These are phyloP conservation scores for Talaromyces amestolkiae DNA, from an alignment of 2,329 filamentous ascomycete species.

Conservation along the genomic window DNA sequence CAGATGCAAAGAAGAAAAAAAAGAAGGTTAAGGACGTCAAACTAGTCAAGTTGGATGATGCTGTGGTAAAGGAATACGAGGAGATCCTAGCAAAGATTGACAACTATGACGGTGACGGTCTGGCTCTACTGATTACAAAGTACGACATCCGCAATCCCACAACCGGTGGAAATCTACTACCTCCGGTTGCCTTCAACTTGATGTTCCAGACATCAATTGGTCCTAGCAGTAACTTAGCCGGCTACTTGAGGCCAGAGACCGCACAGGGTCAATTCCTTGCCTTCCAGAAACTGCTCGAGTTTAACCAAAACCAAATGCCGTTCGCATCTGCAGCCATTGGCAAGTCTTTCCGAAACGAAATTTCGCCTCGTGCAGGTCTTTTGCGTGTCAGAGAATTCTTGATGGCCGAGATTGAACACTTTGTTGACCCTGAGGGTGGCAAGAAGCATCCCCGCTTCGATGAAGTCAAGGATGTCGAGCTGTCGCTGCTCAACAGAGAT, in stretches of 20 bases:
- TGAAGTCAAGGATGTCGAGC: constrained; percentile 78
- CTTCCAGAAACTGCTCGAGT: constrained; percentile 93
- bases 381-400: constrained; percentile 93
- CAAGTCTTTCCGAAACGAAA: constrained; percentile 97
- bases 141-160: constrained; percentile 86
- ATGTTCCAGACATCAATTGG: constrained; percentile 98
- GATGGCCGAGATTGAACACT: constrained; percentile 99
- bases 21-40: constrained; percentile 66
- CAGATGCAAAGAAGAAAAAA: constrained; percentile 90
- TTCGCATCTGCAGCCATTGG: constrained; percentile 97
- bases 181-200: constrained; percentile 90
- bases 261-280: constrained; percentile 98
- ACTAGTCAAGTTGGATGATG: constrained; percentile 82
- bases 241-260: constrained; percentile 88
- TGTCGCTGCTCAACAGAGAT: constrained; percentile 78
- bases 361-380: constrained; percentile 87
- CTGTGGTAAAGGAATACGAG: constrained; percentile 83
- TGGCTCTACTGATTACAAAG: constrained; percentile 84
- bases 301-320: constrained; percentile 92
- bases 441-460: constrained; percentile 91
- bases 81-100: constrained; percentile 90
- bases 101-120: constrained; percentile 85
- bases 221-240: constrained; percentile 80
- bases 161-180: constrained; percentile 71
- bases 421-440: constrained; percentile 87